Base-by-base conservation (phyloP, 768 basidiomycete species). In the Suillus americanus region DNA sequence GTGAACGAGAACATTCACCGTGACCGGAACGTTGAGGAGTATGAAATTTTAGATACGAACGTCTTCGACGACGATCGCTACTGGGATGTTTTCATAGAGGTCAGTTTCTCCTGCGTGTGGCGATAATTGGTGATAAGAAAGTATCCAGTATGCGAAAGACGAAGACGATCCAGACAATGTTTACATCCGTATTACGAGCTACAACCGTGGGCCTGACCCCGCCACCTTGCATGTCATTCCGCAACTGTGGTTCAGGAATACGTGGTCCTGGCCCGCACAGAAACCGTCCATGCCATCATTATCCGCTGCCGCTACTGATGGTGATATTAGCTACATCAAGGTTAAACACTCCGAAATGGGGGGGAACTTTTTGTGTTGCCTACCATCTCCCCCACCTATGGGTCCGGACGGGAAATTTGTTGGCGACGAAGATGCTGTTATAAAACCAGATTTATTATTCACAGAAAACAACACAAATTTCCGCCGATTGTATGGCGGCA, bases 71-170 rank as follows among this genome's bases (percentile, higher is more conserved):
- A 93, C 38, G 90, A 98, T 76, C 83, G 90, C 12, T 99, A 99
- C 76, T 99, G 97, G 97, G 97, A 99, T 75, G 88, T 99, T 43
- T 99, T 98, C 70, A 89, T 98, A 62, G 97, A 99, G 88, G 95
- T 94, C 64, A 59, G 88, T 78, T 3, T 37, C 25, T 57, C 50
- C 40, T 41, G 9, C 61, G 40, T 61, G 66, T 67, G 50, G 68
- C 60, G 41, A 41, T 35, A 35, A 62, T 46, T 38, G 54, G 41
- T 38, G 59, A 65, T 59, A 60, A 64, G 51, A 56, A 25, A 64
- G 61, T 30, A 65, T 43, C 18, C 70, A 97, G 95, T 99, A 99
- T 77, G 96, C 97, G 41, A 99, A 99, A 79, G 97, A 97, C 69
- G 95, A 93, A 73, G 91, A 98, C 67, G 85, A 92, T 56, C 88